phyloP scores from a whole-genome alignment of 176 grass and related monocot species.

The Musa beccarii region DNA sequence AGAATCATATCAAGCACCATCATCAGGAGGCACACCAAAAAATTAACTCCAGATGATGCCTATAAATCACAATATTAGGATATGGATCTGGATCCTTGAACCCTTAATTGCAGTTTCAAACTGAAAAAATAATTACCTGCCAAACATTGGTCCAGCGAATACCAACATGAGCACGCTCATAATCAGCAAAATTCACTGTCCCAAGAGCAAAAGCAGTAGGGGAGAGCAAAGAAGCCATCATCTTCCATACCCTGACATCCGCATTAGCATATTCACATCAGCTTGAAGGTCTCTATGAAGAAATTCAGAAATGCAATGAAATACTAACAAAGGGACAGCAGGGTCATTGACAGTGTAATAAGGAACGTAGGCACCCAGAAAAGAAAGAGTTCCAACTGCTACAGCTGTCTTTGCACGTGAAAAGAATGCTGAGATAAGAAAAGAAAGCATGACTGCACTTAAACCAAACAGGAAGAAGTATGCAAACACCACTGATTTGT shows the following conservation, averaged over 20 bases:
- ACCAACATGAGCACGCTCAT: constrained; percentile 49
- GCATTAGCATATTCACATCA: constrained; percentile 4
- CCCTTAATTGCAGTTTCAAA: constrained; percentile 2
- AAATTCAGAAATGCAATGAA: background rate
- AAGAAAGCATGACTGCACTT: constrained; percentile 39
- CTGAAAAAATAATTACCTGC: constrained; percentile 30
- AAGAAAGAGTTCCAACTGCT: constrained; percentile 43
- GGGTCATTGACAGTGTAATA: constrained; percentile 45
- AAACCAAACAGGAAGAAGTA: constrained; percentile 40
- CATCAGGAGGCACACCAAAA: constrained; percentile 35
- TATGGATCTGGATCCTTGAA: background rate
- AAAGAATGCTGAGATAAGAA: constrained; percentile 43
- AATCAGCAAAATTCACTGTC: constrained; percentile 50
- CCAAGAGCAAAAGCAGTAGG: constrained; percentile 45
- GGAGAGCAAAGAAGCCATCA: constrained; percentile 40
- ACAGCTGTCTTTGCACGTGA: constrained; percentile 45
- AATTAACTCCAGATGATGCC: constrained; percentile 44
- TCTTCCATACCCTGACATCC: constrained; percentile 32
- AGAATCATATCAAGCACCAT: constrained; percentile 35
- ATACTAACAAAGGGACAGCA: constrained; percentile 37
- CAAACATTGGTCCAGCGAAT: constrained; percentile 45
- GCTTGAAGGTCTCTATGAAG: background rate
- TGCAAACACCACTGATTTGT: constrained; percentile 38
- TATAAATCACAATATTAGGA: constrained; percentile 16
- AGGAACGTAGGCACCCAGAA: constrained; percentile 41